A percentile compares a stretch with the other conserved stretches of the same genome.
Evolutionary conservation across 2,329 filamentous ascomycete species (phyloP).

Genomic region (Phoma herbarum): DNA sequence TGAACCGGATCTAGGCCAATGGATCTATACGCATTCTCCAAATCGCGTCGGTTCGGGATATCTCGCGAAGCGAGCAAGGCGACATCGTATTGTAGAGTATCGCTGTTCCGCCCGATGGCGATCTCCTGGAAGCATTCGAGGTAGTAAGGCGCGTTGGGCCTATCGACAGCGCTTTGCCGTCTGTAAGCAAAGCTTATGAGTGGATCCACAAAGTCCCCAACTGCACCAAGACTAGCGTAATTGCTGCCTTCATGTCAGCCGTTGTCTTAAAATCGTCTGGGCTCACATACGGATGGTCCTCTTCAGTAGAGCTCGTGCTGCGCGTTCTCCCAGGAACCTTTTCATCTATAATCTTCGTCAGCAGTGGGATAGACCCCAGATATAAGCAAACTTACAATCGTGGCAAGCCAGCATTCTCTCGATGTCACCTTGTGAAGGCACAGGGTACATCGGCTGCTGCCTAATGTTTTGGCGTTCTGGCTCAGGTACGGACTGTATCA

Average conservation of each 20-base stretch:
- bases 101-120: conserved; percentile 63
- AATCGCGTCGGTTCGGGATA: conserved; percentile 64
- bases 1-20: conserved; percentile 62
- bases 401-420: conserved; percentile 49
- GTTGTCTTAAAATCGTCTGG: background rate
- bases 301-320: conserved; percentile 41
- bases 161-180: conserved; percentile 66
- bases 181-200: conserved; percentile 70
- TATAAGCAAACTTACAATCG: conserved; percentile 39
- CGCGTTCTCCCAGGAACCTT: conserved; percentile 40
- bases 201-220: conserved; percentile 69
- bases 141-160: conserved; percentile 65
- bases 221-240: conserved; percentile 70
- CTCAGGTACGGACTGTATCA: conserved; percentile 56
- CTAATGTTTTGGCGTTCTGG: conserved; percentile 41
- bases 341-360: conserved; percentile 33
- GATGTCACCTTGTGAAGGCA: conserved; percentile 53
- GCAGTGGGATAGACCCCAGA: conserved; percentile 3
- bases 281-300: conserved; percentile 47
- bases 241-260: conserved; percentile 49
- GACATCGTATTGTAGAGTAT: conserved; percentile 66
- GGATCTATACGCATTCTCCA: conserved; percentile 66
- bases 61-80: conserved; percentile 67
- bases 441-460: conserved; percentile 42
- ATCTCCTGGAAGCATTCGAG: conserved; percentile 71